These are phyloP conservation scores for Patellifolia procumbens DNA, from an alignment of 179 eudicot species.

Conservation along the genomic window DNA sequence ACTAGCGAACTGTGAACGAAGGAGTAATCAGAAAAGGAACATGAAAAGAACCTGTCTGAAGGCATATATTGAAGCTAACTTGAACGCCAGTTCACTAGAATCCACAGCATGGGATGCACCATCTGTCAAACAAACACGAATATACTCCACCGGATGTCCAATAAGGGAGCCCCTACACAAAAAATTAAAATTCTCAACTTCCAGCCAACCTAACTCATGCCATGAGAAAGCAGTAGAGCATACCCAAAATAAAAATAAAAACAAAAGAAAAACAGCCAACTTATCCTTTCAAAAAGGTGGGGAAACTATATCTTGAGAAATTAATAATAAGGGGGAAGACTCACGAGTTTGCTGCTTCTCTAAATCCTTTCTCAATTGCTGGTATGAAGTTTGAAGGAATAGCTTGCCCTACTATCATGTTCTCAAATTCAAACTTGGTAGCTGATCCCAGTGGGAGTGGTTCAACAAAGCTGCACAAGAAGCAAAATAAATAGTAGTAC, in stretches of 20 bases:
- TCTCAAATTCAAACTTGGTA: conserved; percentile 90
- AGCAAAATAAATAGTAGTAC: not conserved
- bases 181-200: conserved; percentile 16
- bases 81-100: conserved; percentile 99
- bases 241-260: not conserved
- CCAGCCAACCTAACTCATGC: conserved; percentile 8
- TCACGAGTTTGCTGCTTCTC: conserved; percentile 96
- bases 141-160: conserved; percentile 90
- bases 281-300: not conserved
- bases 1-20: too few relatives aligned
- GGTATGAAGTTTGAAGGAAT: conserved; percentile 86
- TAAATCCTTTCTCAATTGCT: conserved; percentile 97
- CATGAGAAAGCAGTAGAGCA: not conserved
- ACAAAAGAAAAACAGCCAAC: not conserved
- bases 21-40: conserved; percentile 13
- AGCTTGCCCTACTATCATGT: conserved; percentile 86
- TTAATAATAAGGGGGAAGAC: conserved; percentile 24
- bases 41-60: conserved; percentile 79
- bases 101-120: conserved; percentile 96
- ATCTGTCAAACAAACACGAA: conserved; percentile 78
- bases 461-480: conserved; percentile 64
- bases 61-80: conserved; percentile 90
- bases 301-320: conserved; percentile 2
- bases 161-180: conserved; percentile 81
- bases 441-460: conserved; percentile 83